These are phyloP conservation scores for Peribolospora kevripleyi DNA, from an alignment of 768 basidiomycete species.

Conservation along the genomic window DNA sequence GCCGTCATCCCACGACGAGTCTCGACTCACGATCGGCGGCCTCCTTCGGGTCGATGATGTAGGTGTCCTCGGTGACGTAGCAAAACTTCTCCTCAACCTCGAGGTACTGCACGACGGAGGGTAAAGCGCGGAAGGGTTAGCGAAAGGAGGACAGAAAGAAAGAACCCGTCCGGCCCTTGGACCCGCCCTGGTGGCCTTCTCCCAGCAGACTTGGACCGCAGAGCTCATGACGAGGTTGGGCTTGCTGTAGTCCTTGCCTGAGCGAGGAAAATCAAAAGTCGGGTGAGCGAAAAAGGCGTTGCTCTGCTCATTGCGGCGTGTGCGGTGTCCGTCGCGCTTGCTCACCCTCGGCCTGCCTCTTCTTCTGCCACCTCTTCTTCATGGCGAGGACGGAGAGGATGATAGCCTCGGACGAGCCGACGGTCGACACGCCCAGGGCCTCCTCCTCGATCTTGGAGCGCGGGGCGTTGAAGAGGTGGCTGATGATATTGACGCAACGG, in stretches of 20 bases:
- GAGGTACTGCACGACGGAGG: slow-evolving; percentile 6
- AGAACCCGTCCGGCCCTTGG: not conserved
- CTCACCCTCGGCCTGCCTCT: slow-evolving; percentile 4
- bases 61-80: slow-evolving; percentile 13
- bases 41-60: slow-evolving; percentile 18
- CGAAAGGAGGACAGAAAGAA: not conserved
- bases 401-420: slow-evolving; percentile 15
- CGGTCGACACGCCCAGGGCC: slow-evolving; percentile 15
- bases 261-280: not conserved
- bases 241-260: slow-evolving; percentile 10
- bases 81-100: slow-evolving; percentile 19
- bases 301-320: no score
- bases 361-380: slow-evolving; percentile 14
- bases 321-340: not conserved
- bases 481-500: slow-evolving; percentile 14
- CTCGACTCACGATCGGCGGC: slow-evolving; percentile 7
- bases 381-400: slow-evolving; percentile 17
- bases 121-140: not conserved
- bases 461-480: slow-evolving; percentile 13
- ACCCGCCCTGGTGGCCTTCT: slow-evolving; percentile 14
- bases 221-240: slow-evolving; percentile 17
- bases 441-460: slow-evolving; percentile 9
- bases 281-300: not conserved
- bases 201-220: slow-evolving; percentile 17
- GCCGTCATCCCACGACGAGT: no score